Evolutionary conservation across 192 early-diverging fungal genomes (phyloP).

Genomic region (Coemansia sp.): DNA sequence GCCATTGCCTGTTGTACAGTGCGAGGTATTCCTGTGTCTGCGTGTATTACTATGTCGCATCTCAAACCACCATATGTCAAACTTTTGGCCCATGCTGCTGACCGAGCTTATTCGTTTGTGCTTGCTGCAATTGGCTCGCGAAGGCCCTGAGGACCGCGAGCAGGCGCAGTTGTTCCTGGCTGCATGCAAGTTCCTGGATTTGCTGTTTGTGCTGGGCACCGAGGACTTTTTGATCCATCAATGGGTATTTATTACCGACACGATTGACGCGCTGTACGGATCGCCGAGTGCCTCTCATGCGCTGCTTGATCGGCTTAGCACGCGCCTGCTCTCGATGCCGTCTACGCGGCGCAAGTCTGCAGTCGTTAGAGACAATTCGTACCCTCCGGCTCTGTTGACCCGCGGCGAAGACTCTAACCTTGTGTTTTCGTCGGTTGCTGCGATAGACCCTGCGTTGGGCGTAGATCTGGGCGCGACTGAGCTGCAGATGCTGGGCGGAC

Average conservation of each 20-base stretch:
- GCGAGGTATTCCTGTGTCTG: constrained; percentile 20
- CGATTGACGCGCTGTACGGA: constrained; percentile 66
- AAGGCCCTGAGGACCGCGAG: too few relatives aligned
- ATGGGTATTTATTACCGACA: constrained; percentile 93
- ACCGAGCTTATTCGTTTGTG: constrained; percentile 71
- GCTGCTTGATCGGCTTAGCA: constrained; percentile 66
- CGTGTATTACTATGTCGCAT: constrained; percentile 78
- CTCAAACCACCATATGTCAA: constrained; percentile 77
- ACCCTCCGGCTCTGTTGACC: constrained; percentile 20
- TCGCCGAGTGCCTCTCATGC: constrained; percentile 57
- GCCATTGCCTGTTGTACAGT: too few relatives aligned
- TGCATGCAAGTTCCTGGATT: too few relatives aligned
- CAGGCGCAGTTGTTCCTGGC: too few relatives aligned
- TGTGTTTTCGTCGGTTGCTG: constrained; percentile 11
- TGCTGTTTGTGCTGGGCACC: too few relatives aligned
- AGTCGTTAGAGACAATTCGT: constrained; percentile 11
- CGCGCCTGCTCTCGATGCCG: constrained; percentile 56
- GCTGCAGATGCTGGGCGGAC: constrained; percentile 27
- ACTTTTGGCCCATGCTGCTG: constrained; percentile 89
- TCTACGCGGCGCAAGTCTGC: neutral
- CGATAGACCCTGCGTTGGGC: constrained; percentile 6
- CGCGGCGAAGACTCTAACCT: constrained; percentile 8
- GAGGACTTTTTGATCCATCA: constrained; percentile 86
- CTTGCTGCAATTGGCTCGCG: too few relatives aligned
- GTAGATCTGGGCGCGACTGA: constrained; percentile 13